These are phyloP conservation scores for Neopestalotiopsis rosae DNA, from an alignment of 2,329 filamentous ascomycete genomes.

Conservation along the genomic window DNA sequence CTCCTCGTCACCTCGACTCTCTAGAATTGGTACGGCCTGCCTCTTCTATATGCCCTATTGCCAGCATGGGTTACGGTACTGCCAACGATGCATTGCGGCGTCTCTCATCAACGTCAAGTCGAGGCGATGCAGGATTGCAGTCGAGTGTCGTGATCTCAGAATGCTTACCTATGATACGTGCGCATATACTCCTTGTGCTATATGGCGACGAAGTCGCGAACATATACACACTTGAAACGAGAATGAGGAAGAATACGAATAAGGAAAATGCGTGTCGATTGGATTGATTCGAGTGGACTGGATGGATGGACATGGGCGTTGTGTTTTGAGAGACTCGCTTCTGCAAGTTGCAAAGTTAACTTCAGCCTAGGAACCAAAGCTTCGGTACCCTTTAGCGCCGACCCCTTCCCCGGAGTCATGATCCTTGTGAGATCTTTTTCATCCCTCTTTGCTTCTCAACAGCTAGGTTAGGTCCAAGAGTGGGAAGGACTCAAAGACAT, in stretches of 20 bases:
- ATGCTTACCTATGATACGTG: too few relatives aligned
- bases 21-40: too few relatives aligned
- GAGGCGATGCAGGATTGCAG: not conserved
- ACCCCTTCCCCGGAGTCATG: not conserved
- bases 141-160: not conserved
- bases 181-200: not conserved
- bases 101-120: not conserved
- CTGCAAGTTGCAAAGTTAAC: conserved; percentile 5
- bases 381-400: conserved; percentile 9
- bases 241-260: not conserved
- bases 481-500: too few relatives aligned
- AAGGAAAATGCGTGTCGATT: too few relatives aligned
- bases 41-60: too few relatives aligned
- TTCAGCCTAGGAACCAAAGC: conserved; percentile 8
- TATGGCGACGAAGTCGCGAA: not conserved
- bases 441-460: not conserved
- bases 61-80: not conserved
- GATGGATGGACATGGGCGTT: not conserved
- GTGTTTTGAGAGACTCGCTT: not conserved
- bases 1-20: too few relatives aligned
- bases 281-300: not conserved
- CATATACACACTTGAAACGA: not conserved
- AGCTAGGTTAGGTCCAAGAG: too few relatives aligned
- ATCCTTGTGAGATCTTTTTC: not conserved
- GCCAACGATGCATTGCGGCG: not conserved